Base-by-base conservation (phyloP, 768 basidiomycete genomes). In the Suillus sp. region DNA sequence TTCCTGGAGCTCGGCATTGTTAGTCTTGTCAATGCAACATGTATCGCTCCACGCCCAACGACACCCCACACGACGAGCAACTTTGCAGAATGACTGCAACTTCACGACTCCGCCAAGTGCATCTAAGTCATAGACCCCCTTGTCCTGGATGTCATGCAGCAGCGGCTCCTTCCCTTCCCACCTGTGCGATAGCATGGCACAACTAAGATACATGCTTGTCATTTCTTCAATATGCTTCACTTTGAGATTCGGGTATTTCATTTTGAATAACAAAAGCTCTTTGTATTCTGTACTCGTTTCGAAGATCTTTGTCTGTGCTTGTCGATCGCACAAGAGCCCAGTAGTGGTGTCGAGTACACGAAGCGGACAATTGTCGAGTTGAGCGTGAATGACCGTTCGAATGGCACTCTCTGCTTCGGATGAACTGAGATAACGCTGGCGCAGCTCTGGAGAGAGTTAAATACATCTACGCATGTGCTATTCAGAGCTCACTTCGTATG, bases 1-100 rank as follows among this genome's bases (percentile, higher is more conserved):
- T 50, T 61, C 10, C n/a, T 63, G 27, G 11, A 67, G 62, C 40
- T 67, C 67, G 4, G 62, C 57, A 43, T 62, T 67, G 27, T 66
- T 66, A 32, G 62, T 43, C 25, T 62, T 67, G 59, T 67, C 60
- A 37, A 66, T 63, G 42, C 65, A 67, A 16, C 54, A 47, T 6
- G n/a, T 50, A 18, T 50, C 25, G 48, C 25, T 50, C 48, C 48
- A 50, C 25, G 48, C 48, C 48, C 14, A 50, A 9, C 16, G 48
- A 50, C 13, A 27, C 16, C 14, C 48, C 8, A 25, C 48, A 16
- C 2, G 5, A 5, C 48, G 48, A 16, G 14, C 48, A 27, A 27
- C 16, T 16, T 50, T 27, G 48, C 25, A 50, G 25, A 50, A 27
- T 9, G 48, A 50, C 25, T 50, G 48, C 14, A 50, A 27, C 48